Conservation (phyloP, 2,329 filamentous ascomycete species). For the Botrytis fabae region DNA sequence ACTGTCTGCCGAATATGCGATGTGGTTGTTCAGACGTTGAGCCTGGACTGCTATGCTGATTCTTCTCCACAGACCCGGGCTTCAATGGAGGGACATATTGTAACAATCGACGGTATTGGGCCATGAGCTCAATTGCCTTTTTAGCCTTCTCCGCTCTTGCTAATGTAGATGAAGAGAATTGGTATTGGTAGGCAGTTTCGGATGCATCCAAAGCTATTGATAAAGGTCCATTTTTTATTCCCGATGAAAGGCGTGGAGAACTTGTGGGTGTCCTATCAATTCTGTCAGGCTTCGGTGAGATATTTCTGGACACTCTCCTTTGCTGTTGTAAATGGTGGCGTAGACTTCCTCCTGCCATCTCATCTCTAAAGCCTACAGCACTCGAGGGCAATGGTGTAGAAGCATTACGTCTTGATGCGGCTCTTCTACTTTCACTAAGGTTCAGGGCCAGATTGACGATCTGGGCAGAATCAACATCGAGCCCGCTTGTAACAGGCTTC, state of each 20-base stretch:
- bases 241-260: slow-evolving; percentile 46
- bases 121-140: slow-evolving; percentile 79
- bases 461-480: slow-evolving; percentile 78
- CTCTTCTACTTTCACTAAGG: slow-evolving; percentile 76
- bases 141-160: slow-evolving; percentile 82
- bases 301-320: slow-evolving; percentile 59
- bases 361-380: slow-evolving; percentile 44
- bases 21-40: slow-evolving; percentile 39
- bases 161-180: slow-evolving; percentile 77
- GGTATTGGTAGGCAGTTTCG: slow-evolving; percentile 56
- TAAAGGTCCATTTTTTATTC: slow-evolving; percentile 48
- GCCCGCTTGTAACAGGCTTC: slow-evolving; percentile 33
- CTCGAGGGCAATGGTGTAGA: slow-evolving; percentile 50
- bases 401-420: slow-evolving; percentile 59
- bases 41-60: slow-evolving; percentile 46
- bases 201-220: slow-evolving; percentile 50
- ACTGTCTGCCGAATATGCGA: slow-evolving; percentile 61
- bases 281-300: slow-evolving; percentile 58
- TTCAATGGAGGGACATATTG: slow-evolving; percentile 74
- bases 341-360: slow-evolving; percentile 57
- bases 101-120: slow-evolving; percentile 80
- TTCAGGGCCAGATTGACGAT: slow-evolving; percentile 92
- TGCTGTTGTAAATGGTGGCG: slow-evolving; percentile 72
- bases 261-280: slow-evolving; percentile 35
- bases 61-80: slow-evolving; percentile 42